Evolutionary conservation across 1,284 basidiomycete species (phyloP), one percentile per base, ranked within the genome.

Genomic region (Ceratobasidium sp.): DNA sequence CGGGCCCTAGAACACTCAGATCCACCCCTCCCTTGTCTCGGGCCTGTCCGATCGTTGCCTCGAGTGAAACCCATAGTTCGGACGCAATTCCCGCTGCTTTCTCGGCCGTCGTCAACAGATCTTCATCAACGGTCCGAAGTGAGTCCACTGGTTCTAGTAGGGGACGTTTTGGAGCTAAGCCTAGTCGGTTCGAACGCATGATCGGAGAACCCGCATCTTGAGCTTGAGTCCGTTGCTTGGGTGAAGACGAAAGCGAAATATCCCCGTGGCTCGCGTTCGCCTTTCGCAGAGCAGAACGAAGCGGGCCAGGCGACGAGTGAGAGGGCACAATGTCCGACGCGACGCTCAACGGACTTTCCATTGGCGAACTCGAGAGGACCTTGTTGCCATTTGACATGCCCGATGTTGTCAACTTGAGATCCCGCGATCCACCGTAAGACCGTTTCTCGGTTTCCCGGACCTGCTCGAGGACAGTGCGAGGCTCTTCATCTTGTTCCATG

Each of bases 31-130:
- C 41, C 21, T 30, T 55, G 28, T 50, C 48, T 18, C 71, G 41
- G 5, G 61, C 61, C 9, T 48, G 43, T 45, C 57, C 69, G 16
- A 72, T 48, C 5, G 65, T 65, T 3, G 53, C 52, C 3, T 67
- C 75, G 16, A 74, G 39, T 30, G 73, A 28, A 4, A 41, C 46
- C 90, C 92, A 93, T 32, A 91, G 88, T 45, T 83, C 81, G 0
- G 89, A 88, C n/a, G 91, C 91, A 9, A 89, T 84, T 23, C 88
- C 86, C 8, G 92, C 85, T 36, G 91, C 89, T 14, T 82, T 80
- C 74, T 87, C 86, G 79, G 93, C 87, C 14, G 90, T 88, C 71
- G 88, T 85, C 14, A 92, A 80, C 10, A 89, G 87, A 74, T 91
- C 88, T 74, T 86, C 87, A 78, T 91, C 90, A 26, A 92, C 86